These are phyloP conservation scores for Hanseniaspora pseudoguilliermondii DNA, from an alignment of 805 yeast species.

Conservation along the genomic window DNA sequence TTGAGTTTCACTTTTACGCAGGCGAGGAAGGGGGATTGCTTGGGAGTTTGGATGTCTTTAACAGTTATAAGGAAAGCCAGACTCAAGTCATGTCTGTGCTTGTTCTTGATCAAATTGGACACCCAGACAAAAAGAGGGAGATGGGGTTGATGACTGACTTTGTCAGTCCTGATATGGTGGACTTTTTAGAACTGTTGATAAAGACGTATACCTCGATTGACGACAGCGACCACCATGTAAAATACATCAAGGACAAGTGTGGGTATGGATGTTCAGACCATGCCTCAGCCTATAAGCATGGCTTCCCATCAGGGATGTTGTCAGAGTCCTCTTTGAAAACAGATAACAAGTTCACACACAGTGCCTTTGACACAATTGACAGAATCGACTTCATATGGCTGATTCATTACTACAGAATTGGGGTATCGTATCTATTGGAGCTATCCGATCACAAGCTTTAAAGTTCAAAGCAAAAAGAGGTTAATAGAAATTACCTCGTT, in stretches of 20 bases:
- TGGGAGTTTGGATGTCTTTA: conserved; percentile 73
- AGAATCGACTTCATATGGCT: conserved; percentile 66
- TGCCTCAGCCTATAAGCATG: conserved; percentile 68
- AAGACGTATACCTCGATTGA: conserved; percentile 38
- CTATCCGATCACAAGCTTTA: conserved; percentile 31
- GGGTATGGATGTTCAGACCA: conserved; percentile 94
- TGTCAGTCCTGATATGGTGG: conserved; percentile 41
- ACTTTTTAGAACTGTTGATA: conserved; percentile 50
- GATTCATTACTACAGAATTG: conserved; percentile 65
- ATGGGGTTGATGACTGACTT: conserved; percentile 74
- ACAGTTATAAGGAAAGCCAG: conserved; percentile 16
- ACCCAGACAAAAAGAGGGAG: conserved; percentile 42
- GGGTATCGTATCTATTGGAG: conserved; percentile 62
- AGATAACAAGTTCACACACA: conserved; percentile 61
- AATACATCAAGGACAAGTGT: conserved; percentile 63
- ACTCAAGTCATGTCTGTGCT: conserved; percentile 63
- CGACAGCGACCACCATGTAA: conserved; percentile 29
- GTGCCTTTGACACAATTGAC: conserved; percentile 68
- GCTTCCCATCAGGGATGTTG: conserved; percentile 74
- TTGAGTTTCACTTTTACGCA: conserved; percentile 88
- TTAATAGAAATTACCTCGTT: neutral
- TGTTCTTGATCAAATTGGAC: conserved; percentile 94
- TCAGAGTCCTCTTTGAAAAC: conserved; percentile 60
- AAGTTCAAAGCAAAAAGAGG: neutral
- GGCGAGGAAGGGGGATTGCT: conserved; percentile 90